phyloP scores from a whole-genome alignment of 2,329 filamentous ascomycete species.

The Fusarium oxysporum region DNA sequence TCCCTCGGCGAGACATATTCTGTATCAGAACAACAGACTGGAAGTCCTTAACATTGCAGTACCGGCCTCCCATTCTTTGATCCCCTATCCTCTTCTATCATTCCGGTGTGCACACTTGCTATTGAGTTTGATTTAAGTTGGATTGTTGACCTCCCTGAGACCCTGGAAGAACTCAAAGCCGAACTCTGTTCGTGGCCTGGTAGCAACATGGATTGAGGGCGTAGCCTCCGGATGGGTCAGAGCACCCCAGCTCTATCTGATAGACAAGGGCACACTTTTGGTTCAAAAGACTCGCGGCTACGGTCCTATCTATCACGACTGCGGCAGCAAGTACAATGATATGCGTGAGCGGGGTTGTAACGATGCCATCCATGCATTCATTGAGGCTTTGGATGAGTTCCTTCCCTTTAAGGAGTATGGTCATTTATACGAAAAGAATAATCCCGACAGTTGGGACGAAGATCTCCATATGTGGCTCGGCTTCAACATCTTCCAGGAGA shows the following conservation, averaged over 20 bases:
- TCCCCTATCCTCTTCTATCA: fast-evolving
- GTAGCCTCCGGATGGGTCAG: neutral
- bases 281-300: neutral
- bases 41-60: neutral
- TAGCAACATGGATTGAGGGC: neutral
- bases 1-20: fast-evolving
- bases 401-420: neutral
- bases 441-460: neutral
- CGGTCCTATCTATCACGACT: fast-evolving
- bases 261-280: neutral
- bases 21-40: neutral
- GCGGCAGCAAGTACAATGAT: neutral
- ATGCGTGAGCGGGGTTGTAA: fast-evolving
- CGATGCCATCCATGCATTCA: neutral
- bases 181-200: neutral
- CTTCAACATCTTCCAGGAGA: fast-evolving
- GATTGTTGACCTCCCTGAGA: neutral
- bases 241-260: fast-evolving
- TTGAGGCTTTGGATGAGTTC: neutral
- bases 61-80: fast-evolving
- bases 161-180: fast-evolving
- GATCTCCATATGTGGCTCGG: neutral
- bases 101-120: fast-evolving
- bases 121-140: neutral
- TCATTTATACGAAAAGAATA: neutral